phyloP scores from a whole-genome alignment of 2,329 filamentous ascomycete genomes.

The Chaetothyriales sp. region DNA sequence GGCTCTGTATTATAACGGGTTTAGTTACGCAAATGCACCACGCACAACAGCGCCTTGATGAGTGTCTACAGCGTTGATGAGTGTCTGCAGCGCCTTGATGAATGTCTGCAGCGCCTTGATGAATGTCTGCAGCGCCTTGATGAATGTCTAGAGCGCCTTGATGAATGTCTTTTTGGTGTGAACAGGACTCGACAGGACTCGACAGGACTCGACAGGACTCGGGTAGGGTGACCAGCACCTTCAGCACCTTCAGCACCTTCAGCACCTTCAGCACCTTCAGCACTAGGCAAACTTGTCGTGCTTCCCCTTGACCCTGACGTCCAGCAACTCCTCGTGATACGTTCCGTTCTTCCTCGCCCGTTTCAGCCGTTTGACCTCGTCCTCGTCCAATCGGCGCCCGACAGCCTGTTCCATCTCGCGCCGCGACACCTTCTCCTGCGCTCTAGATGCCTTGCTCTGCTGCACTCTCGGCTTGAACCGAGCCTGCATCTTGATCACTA shows the following conservation, averaged over 20 bases:
- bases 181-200: too few species aligned
- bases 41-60: not conserved
- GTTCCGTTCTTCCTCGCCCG: slow-evolving; percentile 70
- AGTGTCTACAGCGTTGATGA: too few species aligned
- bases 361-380: slow-evolving; percentile 73
- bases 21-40: too few species aligned
- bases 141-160: too few species aligned
- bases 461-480: slow-evolving; percentile 76
- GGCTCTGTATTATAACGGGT: not conserved
- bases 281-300: slow-evolving; percentile 68
- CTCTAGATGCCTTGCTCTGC: slow-evolving; percentile 68
- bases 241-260: too few species aligned
- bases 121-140: too few species aligned
- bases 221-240: too few species aligned
- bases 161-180: too few species aligned
- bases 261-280: too few species aligned
- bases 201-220: too few species aligned
- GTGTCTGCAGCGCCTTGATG: too few species aligned
- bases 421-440: slow-evolving; percentile 68
- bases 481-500: slow-evolving; percentile 76
- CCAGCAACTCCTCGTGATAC: slow-evolving; percentile 73
- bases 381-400: slow-evolving; percentile 61
- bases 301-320: slow-evolving; percentile 81
- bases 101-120: too few species aligned
- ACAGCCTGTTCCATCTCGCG: slow-evolving; percentile 71